Evolutionary conservation across 352 stramenopile genomes (phyloP).

Genomic region (Phytophthora fragariaefolia): DNA sequence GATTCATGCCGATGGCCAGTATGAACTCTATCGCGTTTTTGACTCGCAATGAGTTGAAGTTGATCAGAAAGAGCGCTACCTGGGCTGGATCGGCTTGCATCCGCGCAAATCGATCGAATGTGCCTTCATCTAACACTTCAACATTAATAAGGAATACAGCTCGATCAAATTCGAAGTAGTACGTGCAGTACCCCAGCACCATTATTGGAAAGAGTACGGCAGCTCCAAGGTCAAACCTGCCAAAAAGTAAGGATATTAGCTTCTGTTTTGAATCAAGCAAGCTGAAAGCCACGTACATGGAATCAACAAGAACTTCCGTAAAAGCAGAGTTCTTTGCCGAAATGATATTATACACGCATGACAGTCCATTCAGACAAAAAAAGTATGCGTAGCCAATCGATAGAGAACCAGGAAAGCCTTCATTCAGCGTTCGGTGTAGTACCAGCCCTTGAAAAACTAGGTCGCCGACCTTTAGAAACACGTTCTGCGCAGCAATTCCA

Average conservation of each 20-base stretch:
- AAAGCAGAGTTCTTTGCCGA: constrained; percentile 31
- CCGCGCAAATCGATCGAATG: constrained; percentile 38
- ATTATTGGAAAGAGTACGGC: constrained; percentile 38
- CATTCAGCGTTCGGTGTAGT: constrained; percentile 26
- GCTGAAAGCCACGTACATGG: constrained; percentile 12
- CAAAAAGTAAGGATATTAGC: not conserved
- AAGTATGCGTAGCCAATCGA: constrained; percentile 30
- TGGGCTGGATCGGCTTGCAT: constrained; percentile 35
- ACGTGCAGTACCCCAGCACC: constrained; percentile 26
- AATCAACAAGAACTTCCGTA: constrained; percentile 40
- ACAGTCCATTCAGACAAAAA: constrained; percentile 32
- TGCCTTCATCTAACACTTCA: constrained; percentile 20
- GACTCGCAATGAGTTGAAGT: constrained; percentile 41
- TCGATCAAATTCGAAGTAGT: constrained; percentile 39
- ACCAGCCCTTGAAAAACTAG: constrained; percentile 33
- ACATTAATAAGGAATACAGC: constrained; percentile 26
- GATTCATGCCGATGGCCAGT: constrained; percentile 38
- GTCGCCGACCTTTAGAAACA: constrained; percentile 36
- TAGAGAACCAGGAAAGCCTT: constrained; percentile 27
- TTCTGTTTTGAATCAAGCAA: too few species aligned
- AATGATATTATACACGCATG: constrained; percentile 29
- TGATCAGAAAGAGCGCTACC: constrained; percentile 32
- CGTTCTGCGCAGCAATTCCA: constrained; percentile 34
- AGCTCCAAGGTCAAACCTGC: constrained; percentile 40
- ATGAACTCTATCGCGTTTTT: constrained; percentile 27